phyloP scores from a whole-genome alignment of 768 basidiomycete species.

The Macrolepiota albuminosa region DNA sequence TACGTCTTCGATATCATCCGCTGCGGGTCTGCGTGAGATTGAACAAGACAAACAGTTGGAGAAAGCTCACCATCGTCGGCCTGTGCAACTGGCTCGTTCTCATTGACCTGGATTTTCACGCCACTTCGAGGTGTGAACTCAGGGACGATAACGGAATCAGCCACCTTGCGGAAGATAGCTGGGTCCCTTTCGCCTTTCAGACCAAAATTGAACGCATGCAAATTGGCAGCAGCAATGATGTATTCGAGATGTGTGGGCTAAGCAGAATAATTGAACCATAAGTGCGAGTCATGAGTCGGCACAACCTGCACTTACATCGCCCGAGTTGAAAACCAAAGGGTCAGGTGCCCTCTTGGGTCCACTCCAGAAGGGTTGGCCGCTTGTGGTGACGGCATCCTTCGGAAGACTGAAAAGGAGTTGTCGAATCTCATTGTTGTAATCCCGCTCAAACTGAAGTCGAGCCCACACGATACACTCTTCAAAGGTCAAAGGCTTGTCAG shows the following conservation, averaged over 20 bases:
- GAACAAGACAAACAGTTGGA: background rate
- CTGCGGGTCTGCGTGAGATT: conserved; percentile 20
- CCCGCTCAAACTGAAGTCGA: conserved; percentile 89
- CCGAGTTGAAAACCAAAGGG: conserved; percentile 78
- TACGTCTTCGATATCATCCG: conserved; percentile 52
- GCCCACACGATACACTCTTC: conserved; percentile 99
- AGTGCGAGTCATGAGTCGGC: background rate
- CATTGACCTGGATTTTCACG: conserved; percentile 89
- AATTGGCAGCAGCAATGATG: conserved; percentile 89
- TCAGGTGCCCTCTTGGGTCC: conserved; percentile 98
- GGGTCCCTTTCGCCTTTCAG: conserved; percentile 85
- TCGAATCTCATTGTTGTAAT: conserved; percentile 89
- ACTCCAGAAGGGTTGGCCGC: conserved; percentile 98
- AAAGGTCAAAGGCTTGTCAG: conserved; percentile 89
- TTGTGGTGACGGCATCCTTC: conserved; percentile 87
- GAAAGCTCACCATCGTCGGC: conserved; percentile 33
- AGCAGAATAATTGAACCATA: background rate
- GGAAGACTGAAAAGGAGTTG: conserved; percentile 93
- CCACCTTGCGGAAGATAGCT: conserved; percentile 75
- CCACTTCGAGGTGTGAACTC: conserved; percentile 92
- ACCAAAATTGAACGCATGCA: conserved; percentile 98
- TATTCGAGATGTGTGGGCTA: conserved; percentile 85
- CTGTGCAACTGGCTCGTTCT: conserved; percentile 81
- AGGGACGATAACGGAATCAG: conserved; percentile 79
- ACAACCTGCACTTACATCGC: conserved; percentile 55